Evolutionary conservation across 192 early-diverging fungal species (phyloP).

Genomic region (Gryganskiella cystojenkinii): DNA sequence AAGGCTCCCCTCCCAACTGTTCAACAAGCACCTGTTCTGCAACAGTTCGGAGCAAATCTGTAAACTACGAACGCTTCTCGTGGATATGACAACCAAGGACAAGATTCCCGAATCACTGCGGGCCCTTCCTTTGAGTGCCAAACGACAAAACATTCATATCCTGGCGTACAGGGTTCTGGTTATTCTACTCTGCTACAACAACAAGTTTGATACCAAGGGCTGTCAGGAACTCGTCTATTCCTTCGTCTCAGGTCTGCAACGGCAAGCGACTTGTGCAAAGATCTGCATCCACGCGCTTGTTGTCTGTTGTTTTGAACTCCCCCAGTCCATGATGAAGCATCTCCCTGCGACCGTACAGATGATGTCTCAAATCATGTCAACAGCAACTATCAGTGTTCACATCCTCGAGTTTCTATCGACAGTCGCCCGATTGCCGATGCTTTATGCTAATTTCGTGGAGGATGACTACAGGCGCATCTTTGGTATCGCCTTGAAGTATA

Average conservation of each 20-base stretch:
- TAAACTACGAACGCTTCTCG: slow-evolving; percentile 61
- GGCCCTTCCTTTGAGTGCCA: slow-evolving; percentile 64
- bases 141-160: slow-evolving; percentile 76
- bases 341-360: slow-evolving; percentile 75
- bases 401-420: slow-evolving; percentile 94
- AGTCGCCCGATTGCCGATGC: slow-evolving; percentile 78
- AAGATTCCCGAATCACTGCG: slow-evolving; percentile 66
- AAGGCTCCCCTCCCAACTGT: slow-evolving; percentile 74
- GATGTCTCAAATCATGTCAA: slow-evolving; percentile 87
- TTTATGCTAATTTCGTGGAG: slow-evolving; percentile 85
- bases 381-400: slow-evolving; percentile 79
- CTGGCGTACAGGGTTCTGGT: slow-evolving; percentile 70
- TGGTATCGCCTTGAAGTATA: slow-evolving; percentile 91
- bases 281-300: slow-evolving; percentile 86
- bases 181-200: slow-evolving; percentile 74
- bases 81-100: slow-evolving; percentile 67
- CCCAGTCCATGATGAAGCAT: slow-evolving; percentile 77
- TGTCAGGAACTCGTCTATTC: slow-evolving; percentile 78
- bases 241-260: slow-evolving; percentile 79
- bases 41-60: slow-evolving; percentile 64
- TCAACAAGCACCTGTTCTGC: slow-evolving; percentile 79
- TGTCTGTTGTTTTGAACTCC: slow-evolving; percentile 85
- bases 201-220: slow-evolving; percentile 71
- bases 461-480: slow-evolving; percentile 89
- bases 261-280: slow-evolving; percentile 75